Conservation (phyloP, 352 stramenopile species). For the Thalassiosira hispida region DNA sequence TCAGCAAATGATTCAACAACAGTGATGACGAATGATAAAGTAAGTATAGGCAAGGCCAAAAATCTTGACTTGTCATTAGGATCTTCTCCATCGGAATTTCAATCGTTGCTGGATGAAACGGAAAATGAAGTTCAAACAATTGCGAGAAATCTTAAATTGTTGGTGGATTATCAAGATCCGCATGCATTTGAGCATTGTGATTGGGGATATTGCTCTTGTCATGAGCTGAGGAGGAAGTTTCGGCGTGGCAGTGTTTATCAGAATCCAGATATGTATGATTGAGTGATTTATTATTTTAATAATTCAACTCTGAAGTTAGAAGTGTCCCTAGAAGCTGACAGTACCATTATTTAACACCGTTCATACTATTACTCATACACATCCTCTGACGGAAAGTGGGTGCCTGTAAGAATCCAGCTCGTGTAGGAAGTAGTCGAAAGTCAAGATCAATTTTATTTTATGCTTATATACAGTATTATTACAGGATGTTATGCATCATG, state of each 20-base stretch:
- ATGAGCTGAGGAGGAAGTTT: slow-evolving; percentile 71
- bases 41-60: slow-evolving; percentile 46
- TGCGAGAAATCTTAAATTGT: slow-evolving; percentile 59
- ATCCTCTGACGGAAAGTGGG: no score
- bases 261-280: slow-evolving; percentile 11
- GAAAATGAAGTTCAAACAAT: slow-evolving; percentile 68
- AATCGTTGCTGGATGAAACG: slow-evolving; percentile 61
- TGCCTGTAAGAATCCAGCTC: no score
- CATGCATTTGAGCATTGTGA: slow-evolving; percentile 78
- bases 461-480: no score
- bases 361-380: no score
- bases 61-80: slow-evolving; percentile 71
- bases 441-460: no score
- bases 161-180: slow-evolving; percentile 71
- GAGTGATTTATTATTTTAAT: no score
- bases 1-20: slow-evolving; percentile 12
- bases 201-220: slow-evolving; percentile 83
- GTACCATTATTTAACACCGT: no score
- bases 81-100: slow-evolving; percentile 55
- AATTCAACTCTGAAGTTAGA: no score
- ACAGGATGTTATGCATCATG: no score
- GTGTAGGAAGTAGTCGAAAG: no score
- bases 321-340: no score
- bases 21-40: not conserved
- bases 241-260: slow-evolving; percentile 60